These are phyloP conservation scores for Juglanconis oblonga DNA, from an alignment of 2,329 filamentous ascomycete genomes.

Conservation along the genomic window DNA sequence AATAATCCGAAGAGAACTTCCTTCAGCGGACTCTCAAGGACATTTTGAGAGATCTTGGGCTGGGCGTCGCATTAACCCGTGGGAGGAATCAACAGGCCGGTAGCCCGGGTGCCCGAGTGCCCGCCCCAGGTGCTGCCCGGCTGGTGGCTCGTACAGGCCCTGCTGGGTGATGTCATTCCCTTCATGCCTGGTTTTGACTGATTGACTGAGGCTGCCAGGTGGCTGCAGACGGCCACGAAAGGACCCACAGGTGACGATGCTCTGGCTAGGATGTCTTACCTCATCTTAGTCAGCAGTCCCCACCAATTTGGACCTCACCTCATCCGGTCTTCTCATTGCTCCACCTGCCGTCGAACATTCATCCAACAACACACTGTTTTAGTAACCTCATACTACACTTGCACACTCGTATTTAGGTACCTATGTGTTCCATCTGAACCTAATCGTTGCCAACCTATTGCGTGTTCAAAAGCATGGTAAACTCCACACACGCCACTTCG, in stretches of 20 bases:
- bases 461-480: too few relatives aligned
- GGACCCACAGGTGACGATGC: neutral
- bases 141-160: neutral
- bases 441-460: too few relatives aligned
- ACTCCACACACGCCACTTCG: too few relatives aligned
- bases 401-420: too few relatives aligned
- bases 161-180: constrained; percentile 5
- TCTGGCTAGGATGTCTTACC: neutral
- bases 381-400: too few relatives aligned
- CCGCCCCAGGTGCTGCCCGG: neutral
- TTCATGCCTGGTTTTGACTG: neutral
- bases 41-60: neutral
- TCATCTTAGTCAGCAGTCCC: neutral
- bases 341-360: too few relatives aligned
- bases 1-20: neutral
- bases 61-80: neutral
- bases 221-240: neutral
- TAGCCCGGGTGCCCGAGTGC: neutral
- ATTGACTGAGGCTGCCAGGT: too few relatives aligned
- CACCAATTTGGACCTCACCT: neutral
- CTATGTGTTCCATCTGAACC: too few relatives aligned
- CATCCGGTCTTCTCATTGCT: too few relatives aligned
- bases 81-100: neutral
- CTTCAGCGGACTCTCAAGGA: neutral
- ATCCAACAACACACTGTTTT: too few relatives aligned